phyloP scores from a whole-genome alignment of 139 green algal genomes.

The Raphidocelis subcapitata region DNA sequence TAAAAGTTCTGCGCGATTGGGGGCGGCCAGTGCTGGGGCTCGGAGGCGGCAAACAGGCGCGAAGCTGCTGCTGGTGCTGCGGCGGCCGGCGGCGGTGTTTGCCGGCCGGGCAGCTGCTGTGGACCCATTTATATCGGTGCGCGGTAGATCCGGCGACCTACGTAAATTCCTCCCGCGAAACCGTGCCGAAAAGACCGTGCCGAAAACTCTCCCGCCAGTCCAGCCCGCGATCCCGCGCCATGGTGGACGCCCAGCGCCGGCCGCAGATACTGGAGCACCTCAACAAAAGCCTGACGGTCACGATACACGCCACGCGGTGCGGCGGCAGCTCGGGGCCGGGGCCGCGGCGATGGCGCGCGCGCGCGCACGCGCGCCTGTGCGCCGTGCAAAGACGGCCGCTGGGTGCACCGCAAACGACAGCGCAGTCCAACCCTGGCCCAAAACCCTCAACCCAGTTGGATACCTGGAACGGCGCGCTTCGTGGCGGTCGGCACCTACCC shows the following conservation, averaged over 20 bases:
- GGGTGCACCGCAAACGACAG: background rate
- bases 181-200: too few species aligned
- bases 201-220: too few species aligned
- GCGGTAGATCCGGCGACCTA: too few species aligned
- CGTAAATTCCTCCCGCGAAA: too few species aligned
- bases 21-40: too few species aligned
- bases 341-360: background rate
- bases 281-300: constrained; percentile 71
- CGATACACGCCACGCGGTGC: constrained; percentile 82
- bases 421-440: background rate
- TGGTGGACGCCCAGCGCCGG: constrained; percentile 43
- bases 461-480: constrained; percentile 79
- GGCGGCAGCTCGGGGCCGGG: background rate
- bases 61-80: too few species aligned
- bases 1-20: too few species aligned
- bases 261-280: constrained; percentile 84
- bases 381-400: background rate
- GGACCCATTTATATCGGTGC: too few species aligned
- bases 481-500: constrained; percentile 72
- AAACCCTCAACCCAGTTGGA: constrained; percentile 63
- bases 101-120: too few species aligned
- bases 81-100: too few species aligned
- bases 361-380: background rate
- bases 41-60: too few species aligned
- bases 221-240: too few species aligned